Percentiles rank a stretch among this genome's conserved stretches.
Conservation (phyloP, 2,329 filamentous ascomycete genomes). For the Trichoderma simmonsii region DNA sequence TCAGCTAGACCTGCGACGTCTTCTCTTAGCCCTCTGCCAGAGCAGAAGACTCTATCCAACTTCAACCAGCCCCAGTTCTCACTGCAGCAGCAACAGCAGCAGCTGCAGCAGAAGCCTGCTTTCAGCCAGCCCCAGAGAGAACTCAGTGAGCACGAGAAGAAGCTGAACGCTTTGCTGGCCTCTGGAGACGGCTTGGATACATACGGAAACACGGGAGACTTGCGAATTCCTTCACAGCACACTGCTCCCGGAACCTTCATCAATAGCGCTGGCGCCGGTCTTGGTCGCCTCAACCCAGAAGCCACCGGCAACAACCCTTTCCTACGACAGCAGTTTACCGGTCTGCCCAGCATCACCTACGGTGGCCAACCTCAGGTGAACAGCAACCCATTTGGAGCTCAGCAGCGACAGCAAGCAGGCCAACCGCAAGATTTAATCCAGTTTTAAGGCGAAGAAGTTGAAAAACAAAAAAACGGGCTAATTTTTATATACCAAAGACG, state of each 20-base stretch:
- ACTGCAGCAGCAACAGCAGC: slow-evolving; percentile 38
- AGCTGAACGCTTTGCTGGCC: slow-evolving; percentile 81
- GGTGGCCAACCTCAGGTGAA: slow-evolving; percentile 44
- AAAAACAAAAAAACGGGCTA: not conserved
- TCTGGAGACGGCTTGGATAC: slow-evolving; percentile 93
- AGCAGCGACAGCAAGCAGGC: slow-evolving; percentile 46
- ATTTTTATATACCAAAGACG: slow-evolving; percentile 9
- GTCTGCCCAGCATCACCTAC: slow-evolving; percentile 62
- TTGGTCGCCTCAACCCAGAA: slow-evolving; percentile 64
- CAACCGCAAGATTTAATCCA: slow-evolving; percentile 61
- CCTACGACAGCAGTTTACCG: slow-evolving; percentile 77
- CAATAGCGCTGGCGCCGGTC: slow-evolving; percentile 86
- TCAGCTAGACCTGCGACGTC: slow-evolving; percentile 57
- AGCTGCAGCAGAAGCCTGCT: slow-evolving; percentile 30
- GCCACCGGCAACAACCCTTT: slow-evolving; percentile 90
- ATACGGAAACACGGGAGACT: slow-evolving; percentile 93
- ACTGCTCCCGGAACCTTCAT: slow-evolving; percentile 95
- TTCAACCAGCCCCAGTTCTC: slow-evolving; percentile 54
- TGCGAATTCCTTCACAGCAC: slow-evolving; percentile 93
- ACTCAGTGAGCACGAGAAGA: slow-evolving; percentile 63
- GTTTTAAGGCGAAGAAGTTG: slow-evolving; percentile 45
- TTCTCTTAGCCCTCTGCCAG: slow-evolving; percentile 68
- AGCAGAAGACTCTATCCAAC: slow-evolving; percentile 72
- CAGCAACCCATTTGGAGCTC: slow-evolving; percentile 58
- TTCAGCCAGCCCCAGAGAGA: slow-evolving; percentile 48